phyloP scores from a whole-genome alignment of 2,329 filamentous ascomycete species.

The Aureobasidium sp. region DNA sequence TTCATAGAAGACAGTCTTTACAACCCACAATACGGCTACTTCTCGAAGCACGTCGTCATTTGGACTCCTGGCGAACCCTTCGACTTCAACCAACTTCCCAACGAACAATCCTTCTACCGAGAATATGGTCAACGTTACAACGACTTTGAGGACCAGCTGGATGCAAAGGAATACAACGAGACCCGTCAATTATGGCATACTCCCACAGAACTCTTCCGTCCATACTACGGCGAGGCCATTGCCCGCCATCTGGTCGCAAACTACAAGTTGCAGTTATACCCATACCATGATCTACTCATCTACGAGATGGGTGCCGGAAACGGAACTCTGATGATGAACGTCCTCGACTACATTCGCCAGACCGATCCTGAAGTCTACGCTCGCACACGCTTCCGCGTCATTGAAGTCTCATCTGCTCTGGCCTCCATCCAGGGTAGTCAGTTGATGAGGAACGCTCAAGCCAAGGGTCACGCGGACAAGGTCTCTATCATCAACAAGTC shows the following conservation, averaged over 20 bases:
- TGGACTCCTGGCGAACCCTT: constrained; percentile 91
- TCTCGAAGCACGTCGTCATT: constrained; percentile 92
- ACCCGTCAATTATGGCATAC: constrained; percentile 96
- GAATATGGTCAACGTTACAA: constrained; percentile 72
- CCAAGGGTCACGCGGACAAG: constrained; percentile 68
- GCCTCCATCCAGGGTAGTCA: constrained; percentile 69
- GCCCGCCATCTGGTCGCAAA: constrained; percentile 94
- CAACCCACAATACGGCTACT: constrained; percentile 91
- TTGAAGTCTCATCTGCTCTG: constrained; percentile 82
- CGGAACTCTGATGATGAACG: constrained; percentile 95
- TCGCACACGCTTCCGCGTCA: constrained; percentile 87
- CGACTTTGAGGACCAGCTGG: constrained; percentile 81
- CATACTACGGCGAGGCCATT: constrained; percentile 94
- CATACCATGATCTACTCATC: constrained; percentile 93
- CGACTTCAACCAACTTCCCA: constrained; percentile 69
- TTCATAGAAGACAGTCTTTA: constrained; percentile 97
- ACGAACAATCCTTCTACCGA: constrained; percentile 77
- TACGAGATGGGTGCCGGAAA: constrained; percentile 99
- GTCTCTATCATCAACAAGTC: constrained; percentile 93
- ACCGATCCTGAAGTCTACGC: constrained; percentile 87
- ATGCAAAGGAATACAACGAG: constrained; percentile 60
- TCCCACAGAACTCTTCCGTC: constrained; percentile 91
- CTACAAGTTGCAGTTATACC: constrained; percentile 88
- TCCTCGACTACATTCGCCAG: constrained; percentile 90
- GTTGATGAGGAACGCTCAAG: constrained; percentile 55